These are phyloP conservation scores for Binderoboletus segoi DNA, from an alignment of 1,284 basidiomycete genomes.

Conservation along the genomic window DNA sequence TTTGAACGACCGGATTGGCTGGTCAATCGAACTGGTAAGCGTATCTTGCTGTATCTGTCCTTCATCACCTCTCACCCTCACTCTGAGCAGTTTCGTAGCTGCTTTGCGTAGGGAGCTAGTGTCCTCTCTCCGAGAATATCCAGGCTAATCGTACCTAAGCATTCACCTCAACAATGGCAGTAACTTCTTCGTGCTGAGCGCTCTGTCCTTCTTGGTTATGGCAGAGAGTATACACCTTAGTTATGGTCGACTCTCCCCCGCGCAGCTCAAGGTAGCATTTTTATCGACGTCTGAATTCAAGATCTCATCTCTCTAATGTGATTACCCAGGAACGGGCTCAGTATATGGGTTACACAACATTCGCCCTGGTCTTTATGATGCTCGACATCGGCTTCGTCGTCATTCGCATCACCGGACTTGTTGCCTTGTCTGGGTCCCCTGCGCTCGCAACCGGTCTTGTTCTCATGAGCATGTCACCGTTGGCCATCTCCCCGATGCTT, in stretches of 20 bases:
- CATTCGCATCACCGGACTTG: constrained; percentile 19
- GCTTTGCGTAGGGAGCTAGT: constrained; percentile 18
- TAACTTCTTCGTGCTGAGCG: constrained; percentile 12
- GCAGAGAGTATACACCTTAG: constrained; percentile 27
- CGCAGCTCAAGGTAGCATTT: constrained; percentile 27
- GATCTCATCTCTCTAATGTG: too few species aligned
- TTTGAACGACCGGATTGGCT: constrained; percentile 19
- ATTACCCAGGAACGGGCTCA: constrained; percentile 22
- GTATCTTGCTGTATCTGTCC: background rate
- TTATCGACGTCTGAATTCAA: too few species aligned
- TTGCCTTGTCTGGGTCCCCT: constrained; percentile 17
- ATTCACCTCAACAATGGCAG: constrained; percentile 23
- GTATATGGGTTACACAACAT: constrained; percentile 14
- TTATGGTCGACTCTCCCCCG: constrained; percentile 26
- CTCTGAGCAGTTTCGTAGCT: constrained; percentile 25
- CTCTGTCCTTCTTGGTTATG: constrained; percentile 20
- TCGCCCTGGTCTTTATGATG: constrained; percentile 21
- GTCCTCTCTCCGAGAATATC: background rate
- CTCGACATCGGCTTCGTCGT: constrained; percentile 26
- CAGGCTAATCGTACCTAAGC: constrained; percentile 15
- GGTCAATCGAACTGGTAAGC: constrained; percentile 30
- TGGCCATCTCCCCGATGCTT: constrained; percentile 4
- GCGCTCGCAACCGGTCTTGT: constrained; percentile 17
- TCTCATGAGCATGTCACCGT: constrained; percentile 19
- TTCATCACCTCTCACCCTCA: constrained; percentile 1